These are phyloP conservation scores for Ganoderma lingzhi DNA, from an alignment of 1,284 basidiomycete species.

Conservation along the genomic window DNA sequence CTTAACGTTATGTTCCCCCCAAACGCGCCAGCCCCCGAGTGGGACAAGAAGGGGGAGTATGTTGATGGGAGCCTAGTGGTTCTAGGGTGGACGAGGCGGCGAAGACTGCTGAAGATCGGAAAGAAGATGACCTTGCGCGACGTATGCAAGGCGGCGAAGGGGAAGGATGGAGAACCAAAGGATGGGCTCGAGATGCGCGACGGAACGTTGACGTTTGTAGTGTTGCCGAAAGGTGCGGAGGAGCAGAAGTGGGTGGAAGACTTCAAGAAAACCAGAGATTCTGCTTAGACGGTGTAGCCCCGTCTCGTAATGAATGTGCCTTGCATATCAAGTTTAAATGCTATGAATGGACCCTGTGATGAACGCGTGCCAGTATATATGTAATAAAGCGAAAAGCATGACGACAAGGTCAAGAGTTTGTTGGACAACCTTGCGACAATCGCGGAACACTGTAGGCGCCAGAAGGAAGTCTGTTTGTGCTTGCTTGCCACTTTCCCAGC, in stretches of 20 bases:
- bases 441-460: not conserved
- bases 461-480: slow-evolving; percentile 11
- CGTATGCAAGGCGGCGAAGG: slow-evolving; percentile 71
- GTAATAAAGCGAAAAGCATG: not conserved
- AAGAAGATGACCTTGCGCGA: slow-evolving; percentile 87
- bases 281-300: slow-evolving; percentile 9
- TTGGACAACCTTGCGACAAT: not conserved
- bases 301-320: not conserved
- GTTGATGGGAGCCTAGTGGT: slow-evolving; percentile 71
- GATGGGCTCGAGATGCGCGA: slow-evolving; percentile 91
- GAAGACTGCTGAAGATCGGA: slow-evolving; percentile 88
- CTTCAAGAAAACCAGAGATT: slow-evolving; percentile 71
- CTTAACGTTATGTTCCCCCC: slow-evolving; percentile 86
- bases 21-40: slow-evolving; percentile 66
- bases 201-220: slow-evolving; percentile 86
- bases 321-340: slow-evolving; percentile 2
- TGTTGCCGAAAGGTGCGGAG: slow-evolving; percentile 84
- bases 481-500: slow-evolving; percentile 27
- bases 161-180: slow-evolving; percentile 62
- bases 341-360: not conserved
- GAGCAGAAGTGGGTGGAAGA: slow-evolving; percentile 92
- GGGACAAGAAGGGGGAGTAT: slow-evolving; percentile 86
- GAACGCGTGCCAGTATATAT: not conserved
- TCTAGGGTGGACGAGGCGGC: slow-evolving; percentile 84
- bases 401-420: not conserved